Percentiles rank a stretch among this genome's conserved stretches.
phyloP scores from a whole-genome alignment of 495 filamentous ascomycete species.

The Amphirosellinia nigrospora region DNA sequence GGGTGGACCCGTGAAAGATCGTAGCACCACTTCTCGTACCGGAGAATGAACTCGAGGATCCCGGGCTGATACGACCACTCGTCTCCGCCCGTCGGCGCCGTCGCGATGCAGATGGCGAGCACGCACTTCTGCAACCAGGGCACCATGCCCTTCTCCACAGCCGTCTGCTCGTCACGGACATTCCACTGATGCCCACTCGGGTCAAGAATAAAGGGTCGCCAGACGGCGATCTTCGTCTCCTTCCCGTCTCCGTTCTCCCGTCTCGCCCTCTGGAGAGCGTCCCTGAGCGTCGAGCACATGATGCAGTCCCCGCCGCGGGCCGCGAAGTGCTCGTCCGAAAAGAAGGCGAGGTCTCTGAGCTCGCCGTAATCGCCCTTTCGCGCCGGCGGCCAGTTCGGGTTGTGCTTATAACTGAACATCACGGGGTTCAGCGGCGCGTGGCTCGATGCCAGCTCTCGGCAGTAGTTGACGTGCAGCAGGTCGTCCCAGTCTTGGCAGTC shows the following conservation, averaged over 20 bases:
- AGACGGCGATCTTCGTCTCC: background rate
- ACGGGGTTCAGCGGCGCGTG: background rate
- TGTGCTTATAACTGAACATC: background rate
- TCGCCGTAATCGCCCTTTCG: no score
- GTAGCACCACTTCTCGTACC: background rate
- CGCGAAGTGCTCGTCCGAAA: background rate
- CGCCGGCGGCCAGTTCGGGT: no score
- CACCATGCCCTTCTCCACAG: background rate
- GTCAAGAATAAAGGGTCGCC: constrained; percentile 1
- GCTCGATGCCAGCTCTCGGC: background rate
- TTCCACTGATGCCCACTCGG: background rate
- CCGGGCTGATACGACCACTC: background rate
- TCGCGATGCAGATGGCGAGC: background rate
- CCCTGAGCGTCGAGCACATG: background rate
- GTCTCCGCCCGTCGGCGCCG: background rate
- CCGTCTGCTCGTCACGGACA: background rate
- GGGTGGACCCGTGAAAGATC: background rate
- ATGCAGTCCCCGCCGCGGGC: background rate
- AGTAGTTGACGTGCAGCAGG: background rate
- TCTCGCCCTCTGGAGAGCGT: background rate
- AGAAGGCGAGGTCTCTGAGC: background rate
- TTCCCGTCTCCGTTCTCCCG: background rate
- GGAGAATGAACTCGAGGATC: background rate
- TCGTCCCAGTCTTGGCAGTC: background rate
- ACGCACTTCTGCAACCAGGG: background rate